These are phyloP conservation scores for Cynara cardunculus DNA, from an alignment of 129 eudicot genomes.

Conservation along the genomic window DNA sequence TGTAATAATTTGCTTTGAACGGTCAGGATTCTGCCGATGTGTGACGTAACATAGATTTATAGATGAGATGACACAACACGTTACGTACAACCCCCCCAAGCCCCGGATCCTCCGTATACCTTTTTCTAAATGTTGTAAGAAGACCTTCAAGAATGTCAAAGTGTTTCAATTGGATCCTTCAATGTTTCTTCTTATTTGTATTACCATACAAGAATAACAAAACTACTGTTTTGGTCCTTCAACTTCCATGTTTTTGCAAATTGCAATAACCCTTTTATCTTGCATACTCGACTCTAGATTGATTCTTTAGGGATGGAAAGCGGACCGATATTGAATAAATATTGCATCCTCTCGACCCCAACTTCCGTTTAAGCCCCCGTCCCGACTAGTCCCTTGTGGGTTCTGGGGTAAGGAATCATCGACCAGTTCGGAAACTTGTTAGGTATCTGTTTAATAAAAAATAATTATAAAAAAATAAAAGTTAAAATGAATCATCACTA, in stretches of 20 bases:
- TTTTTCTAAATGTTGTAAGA: background rate
- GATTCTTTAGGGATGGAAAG: background rate
- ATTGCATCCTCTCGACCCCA: too few relatives aligned
- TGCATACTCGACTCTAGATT: background rate
- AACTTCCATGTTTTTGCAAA: background rate
- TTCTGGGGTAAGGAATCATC: too few relatives aligned
- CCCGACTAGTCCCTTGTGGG: too few relatives aligned
- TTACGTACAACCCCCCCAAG: slow-evolving; percentile 20
- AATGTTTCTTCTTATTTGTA: background rate
- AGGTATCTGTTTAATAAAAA: too few relatives aligned
- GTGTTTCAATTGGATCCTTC: background rate
- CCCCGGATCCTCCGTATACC: background rate
- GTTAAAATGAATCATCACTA: too few relatives aligned
- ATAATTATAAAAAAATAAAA: too few relatives aligned
- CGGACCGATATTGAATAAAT: too few relatives aligned
- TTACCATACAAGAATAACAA: background rate
- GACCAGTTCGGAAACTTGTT: too few relatives aligned
- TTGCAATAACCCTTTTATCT: background rate
- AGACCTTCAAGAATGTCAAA: slow-evolving; percentile 4
- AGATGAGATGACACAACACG: slow-evolving; percentile 33
- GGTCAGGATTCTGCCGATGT: slow-evolving; percentile 9
- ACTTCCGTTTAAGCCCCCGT: too few relatives aligned
- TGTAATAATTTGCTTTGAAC: slow-evolving; percentile 15
- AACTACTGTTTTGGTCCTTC: background rate
- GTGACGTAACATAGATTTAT: slow-evolving; percentile 17